These are phyloP conservation scores for Fusarium xylarioides DNA, from an alignment of 2,329 filamentous ascomycete species.

Conservation along the genomic window DNA sequence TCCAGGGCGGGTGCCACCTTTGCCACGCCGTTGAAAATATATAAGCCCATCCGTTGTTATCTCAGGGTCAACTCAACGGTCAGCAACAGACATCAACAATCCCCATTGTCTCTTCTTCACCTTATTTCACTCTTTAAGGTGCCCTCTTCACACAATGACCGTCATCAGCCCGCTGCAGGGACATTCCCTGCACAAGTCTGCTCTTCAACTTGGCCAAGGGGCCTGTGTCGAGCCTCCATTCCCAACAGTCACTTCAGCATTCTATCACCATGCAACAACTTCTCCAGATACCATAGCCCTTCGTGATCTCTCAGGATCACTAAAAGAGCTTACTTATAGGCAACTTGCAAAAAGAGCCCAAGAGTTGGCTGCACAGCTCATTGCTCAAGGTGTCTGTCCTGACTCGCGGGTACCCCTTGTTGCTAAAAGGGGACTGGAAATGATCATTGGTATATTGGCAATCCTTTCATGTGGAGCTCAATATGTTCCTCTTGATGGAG, in stretches of 20 bases:
- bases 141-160: constrained; percentile 14
- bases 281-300: constrained; percentile 52
- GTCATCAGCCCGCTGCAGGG: neutral
- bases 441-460: constrained; percentile 66
- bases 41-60: constrained; percentile 30
- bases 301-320: constrained; percentile 46
- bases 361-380: constrained; percentile 53
- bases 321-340: constrained; percentile 53
- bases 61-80: constrained; percentile 33
- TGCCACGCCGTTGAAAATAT: constrained; percentile 30
- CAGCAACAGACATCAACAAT: constrained; percentile 20
- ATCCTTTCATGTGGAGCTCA: constrained; percentile 66
- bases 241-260: constrained; percentile 50
- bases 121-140: neutral
- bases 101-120: constrained; percentile 22
- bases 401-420: constrained; percentile 63
- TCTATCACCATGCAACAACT: constrained; percentile 50
- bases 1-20: constrained; percentile 22
- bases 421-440: constrained; percentile 63
- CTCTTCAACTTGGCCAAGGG: constrained; percentile 27
- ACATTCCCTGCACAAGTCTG: neutral
- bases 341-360: constrained; percentile 56
- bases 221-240: constrained; percentile 45
- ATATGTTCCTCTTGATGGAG: constrained; percentile 68
- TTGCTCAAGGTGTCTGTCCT: constrained; percentile 50